Evolutionary conservation across 805 yeast species (phyloP).

Genomic region (Wickerhamiella dianesei): DNA sequence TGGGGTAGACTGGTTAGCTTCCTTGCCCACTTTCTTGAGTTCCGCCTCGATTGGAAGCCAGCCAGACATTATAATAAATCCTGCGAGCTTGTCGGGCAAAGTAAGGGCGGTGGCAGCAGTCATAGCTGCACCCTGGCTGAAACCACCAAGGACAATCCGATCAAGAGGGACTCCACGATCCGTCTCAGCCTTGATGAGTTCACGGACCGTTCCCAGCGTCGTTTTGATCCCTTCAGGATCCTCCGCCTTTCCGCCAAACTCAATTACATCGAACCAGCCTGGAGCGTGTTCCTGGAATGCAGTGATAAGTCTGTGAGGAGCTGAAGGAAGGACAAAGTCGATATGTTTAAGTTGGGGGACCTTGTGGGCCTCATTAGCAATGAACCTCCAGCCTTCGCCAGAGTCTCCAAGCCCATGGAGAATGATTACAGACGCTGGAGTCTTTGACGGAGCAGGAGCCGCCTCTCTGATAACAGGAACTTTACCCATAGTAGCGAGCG

Average conservation of each 20-base stretch:
- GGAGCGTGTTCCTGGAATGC: conserved; percentile 56
- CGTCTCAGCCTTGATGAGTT: conserved; percentile 24
- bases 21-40: conserved; percentile 7
- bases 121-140: conserved; percentile 86
- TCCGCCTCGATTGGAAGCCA: conserved; percentile 33
- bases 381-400: conserved; percentile 79
- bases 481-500: background rate
- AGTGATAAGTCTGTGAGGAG: conserved; percentile 61
- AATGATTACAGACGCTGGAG: conserved; percentile 57
- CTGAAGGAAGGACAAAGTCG: conserved; percentile 81
- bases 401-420: conserved; percentile 88
- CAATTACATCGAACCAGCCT: conserved; percentile 71
- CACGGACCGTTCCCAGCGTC: conserved; percentile 23
- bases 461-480: background rate
- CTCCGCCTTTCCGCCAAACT: conserved; percentile 15
- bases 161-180: conserved; percentile 25
- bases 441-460: conserved; percentile 12
- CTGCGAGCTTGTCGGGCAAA: conserved; percentile 49
- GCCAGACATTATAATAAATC: conserved; percentile 66
- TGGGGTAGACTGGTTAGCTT: conserved; percentile 47
- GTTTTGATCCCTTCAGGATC: conserved; percentile 26
- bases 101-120: conserved; percentile 31
- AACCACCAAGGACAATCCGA: conserved; percentile 82
- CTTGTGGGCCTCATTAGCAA: conserved; percentile 45
- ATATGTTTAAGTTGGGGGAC: conserved; percentile 37